phyloP scores from a whole-genome alignment of 805 yeast genomes.

The Kluyveromyces nonfermentans region DNA sequence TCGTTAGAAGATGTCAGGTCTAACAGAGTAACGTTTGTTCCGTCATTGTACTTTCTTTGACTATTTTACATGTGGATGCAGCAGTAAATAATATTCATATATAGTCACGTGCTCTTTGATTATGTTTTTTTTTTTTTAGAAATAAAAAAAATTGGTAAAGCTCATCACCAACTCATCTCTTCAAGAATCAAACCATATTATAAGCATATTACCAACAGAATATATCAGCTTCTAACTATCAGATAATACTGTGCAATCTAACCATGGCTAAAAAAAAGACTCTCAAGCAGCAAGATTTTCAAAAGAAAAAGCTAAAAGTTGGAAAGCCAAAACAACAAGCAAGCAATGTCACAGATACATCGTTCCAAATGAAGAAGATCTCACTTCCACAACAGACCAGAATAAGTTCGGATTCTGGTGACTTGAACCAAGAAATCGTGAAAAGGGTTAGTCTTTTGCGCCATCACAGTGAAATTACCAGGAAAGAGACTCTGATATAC shows the following conservation, averaged over 20 bases:
- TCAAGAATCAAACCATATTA: constrained; percentile 14
- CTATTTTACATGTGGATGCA: not conserved
- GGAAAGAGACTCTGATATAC: constrained; percentile 58
- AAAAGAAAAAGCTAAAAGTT: constrained; percentile 66
- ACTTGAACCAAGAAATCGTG: constrained; percentile 38
- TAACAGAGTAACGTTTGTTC: too few species aligned
- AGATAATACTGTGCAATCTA: not conserved
- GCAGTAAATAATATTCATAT: not conserved
- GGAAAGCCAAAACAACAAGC: constrained; percentile 73
- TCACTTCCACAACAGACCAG: constrained; percentile 26
- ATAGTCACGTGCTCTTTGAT: not conserved
- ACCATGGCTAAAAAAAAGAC: constrained; percentile 32
- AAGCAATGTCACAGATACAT: constrained; percentile 74
- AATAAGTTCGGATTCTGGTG: constrained; percentile 8
- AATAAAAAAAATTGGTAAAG: constrained; percentile 1
- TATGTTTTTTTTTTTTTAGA: too few species aligned
- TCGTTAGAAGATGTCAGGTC: too few species aligned
- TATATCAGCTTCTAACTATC: too few species aligned
- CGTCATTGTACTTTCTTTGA: not conserved
- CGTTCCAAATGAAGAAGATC: constrained; percentile 58
- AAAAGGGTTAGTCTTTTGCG: constrained; percentile 61
- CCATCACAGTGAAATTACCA: constrained; percentile 62
- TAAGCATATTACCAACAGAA: not conserved
- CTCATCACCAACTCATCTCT: constrained; percentile 8
- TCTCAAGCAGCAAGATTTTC: constrained; percentile 38